phyloP scores from a whole-genome alignment of 225 moss, liverwort and hornwort species.

The Antitrichia curtipendula region DNA sequence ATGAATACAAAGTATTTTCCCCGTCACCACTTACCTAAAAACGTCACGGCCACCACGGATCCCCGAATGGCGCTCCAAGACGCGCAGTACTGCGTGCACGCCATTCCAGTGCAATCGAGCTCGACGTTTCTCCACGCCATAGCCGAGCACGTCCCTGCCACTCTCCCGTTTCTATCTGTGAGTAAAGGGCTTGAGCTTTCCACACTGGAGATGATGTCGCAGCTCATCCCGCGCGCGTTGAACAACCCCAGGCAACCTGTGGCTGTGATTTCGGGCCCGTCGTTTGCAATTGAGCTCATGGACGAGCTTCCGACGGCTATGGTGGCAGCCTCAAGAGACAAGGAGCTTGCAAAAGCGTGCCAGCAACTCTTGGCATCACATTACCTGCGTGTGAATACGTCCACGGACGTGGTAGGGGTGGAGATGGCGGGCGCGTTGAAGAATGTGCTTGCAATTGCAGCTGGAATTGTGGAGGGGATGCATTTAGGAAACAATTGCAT shows the following conservation, averaged over 20 bases:
- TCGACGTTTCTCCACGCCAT: slow-evolving; percentile 50
- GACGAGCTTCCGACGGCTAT: slow-evolving; percentile 81
- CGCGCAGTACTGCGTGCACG: slow-evolving; percentile 80
- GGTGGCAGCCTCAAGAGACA: slow-evolving; percentile 84
- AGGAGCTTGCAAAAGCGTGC: slow-evolving; percentile 68
- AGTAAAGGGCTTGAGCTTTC: slow-evolving; percentile 86
- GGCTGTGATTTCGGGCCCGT: slow-evolving; percentile 79
- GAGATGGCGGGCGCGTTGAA: slow-evolving; percentile 99
- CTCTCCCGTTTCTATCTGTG: slow-evolving; percentile 73
- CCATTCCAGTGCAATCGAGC: slow-evolving; percentile 85
- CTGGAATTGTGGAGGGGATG: slow-evolving; percentile 97
- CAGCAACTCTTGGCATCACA: slow-evolving; percentile 85
- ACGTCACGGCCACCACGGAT: slow-evolving; percentile 83
- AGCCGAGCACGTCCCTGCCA: slow-evolving; percentile 60
- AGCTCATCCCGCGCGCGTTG: slow-evolving; percentile 77
- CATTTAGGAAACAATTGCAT: slow-evolving; percentile 91
- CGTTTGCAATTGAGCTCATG: slow-evolving; percentile 93
- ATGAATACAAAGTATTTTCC: slow-evolving; percentile 73
- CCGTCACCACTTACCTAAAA: slow-evolving; percentile 50
- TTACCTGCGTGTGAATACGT: slow-evolving; percentile 71
- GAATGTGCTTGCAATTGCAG: slow-evolving; percentile 88
- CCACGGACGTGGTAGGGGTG: slow-evolving; percentile 81
- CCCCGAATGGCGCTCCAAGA: slow-evolving; percentile 55
- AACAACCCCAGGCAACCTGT: slow-evolving; percentile 84
- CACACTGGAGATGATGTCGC: slow-evolving; percentile 94